phyloP scores from a whole-genome alignment of 257 asterid species.

The Fraxinus cuspidata region DNA sequence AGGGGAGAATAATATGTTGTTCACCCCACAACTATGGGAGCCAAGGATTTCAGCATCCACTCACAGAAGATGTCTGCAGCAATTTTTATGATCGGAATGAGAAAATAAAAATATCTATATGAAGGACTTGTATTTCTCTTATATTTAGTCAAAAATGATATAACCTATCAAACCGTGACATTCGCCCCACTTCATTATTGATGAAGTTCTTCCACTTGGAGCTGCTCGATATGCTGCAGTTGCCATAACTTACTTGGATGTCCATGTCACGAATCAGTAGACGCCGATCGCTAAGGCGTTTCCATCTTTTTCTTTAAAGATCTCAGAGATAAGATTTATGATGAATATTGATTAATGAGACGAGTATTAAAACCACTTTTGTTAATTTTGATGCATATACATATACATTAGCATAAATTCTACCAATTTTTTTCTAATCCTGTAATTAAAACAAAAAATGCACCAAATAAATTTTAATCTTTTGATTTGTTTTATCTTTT shows the following conservation, averaged over 20 bases:
- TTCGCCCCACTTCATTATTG: conserved; percentile 58
- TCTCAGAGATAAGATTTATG: background rate
- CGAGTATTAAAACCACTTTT: background rate
- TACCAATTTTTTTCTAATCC: background rate
- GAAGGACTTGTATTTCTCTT: too few relatives aligned
- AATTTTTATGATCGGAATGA: conserved; percentile 49
- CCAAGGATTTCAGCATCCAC: conserved; percentile 88
- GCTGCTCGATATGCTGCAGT: conserved; percentile 87
- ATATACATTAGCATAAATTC: background rate
- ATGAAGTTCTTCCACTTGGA: conserved; percentile 72
- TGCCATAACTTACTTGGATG: conserved; percentile 61
- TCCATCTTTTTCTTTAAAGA: background rate
- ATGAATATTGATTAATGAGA: background rate
- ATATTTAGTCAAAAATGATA: too few relatives aligned
- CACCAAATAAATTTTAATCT: background rate
- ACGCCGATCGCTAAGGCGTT: background rate
- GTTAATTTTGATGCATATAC: background rate
- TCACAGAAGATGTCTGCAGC: conserved; percentile 63
- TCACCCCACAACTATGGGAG: conserved; percentile 48
- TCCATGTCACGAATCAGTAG: conserved; percentile 26
- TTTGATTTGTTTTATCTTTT: background rate
- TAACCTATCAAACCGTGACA: conserved; percentile 44
- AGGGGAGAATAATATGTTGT: conserved; percentile 48
- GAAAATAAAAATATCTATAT: too few relatives aligned
- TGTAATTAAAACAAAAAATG: background rate